Evolutionary conservation across 257 asterid genomes (phyloP), one percentile per base, ranked within the genome.

Genomic region (Solanum bulbocastanum): DNA sequence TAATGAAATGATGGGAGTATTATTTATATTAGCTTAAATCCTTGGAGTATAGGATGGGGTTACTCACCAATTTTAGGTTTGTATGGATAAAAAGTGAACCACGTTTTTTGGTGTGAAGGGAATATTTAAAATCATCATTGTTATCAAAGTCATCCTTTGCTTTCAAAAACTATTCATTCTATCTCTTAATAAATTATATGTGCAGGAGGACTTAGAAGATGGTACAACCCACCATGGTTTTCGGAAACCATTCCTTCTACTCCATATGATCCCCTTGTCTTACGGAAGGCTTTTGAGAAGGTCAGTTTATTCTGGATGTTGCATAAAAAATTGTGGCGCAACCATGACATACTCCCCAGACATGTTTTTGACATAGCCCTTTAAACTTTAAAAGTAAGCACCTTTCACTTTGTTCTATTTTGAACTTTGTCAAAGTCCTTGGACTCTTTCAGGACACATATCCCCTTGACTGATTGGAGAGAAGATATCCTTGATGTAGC

Each of bases 211-310:
- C 92, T 95, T 83, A 92, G 94, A 88, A 96, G 99, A 91, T 97
- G 99, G 99, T 97, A 95, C 93, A 97, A 96, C 93, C 99, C 99
- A 85, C 93, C 92, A 83, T 97, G 99, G 99, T 95, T 87, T 86
- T 87, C 92, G 36, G 99, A 95, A 90, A 91, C 92, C 71, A 93
- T 95, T 89, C 99, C 99, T 86, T 91, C 95, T 83, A 86, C 92
- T 87, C 95, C 98, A 86, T 97, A 95, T 85, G 98, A 96, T 66
- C 92, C 93, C 89, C 92, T 94, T 85, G 93, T 93, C 90, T 90
- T 97, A 89, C 95, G 98, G 88, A 90, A 87, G 90, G 98, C 98
- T 89, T 97, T 97, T 92, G 99, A 97, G 92, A 97, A 96, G 99
- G 99, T 95, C 86, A 88, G 92, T 86, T 89, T 87, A 76, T 83